A percentile compares a stretch with the other conserved stretches of the same genome.
These are phyloP conservation scores for Huntiella omanensis DNA, from an alignment of 2,329 filamentous ascomycete species.

Conservation along the genomic window DNA sequence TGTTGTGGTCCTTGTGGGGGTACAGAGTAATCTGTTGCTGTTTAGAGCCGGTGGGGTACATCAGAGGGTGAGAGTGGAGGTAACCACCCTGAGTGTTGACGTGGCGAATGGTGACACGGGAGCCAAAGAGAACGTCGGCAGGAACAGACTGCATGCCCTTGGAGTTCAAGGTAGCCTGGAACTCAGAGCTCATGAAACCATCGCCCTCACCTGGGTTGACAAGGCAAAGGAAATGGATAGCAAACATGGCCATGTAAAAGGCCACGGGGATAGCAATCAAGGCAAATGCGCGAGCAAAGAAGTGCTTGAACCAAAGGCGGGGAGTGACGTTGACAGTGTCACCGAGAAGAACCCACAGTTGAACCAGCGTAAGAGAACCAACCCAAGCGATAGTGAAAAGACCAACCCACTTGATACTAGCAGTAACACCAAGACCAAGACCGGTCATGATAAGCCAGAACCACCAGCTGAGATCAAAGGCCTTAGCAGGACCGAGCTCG, in stretches of 20 bases:
- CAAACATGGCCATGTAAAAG: slow-evolving; percentile 96
- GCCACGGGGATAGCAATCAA: slow-evolving; percentile 71
- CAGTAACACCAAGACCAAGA: slow-evolving; percentile 70
- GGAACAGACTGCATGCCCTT: slow-evolving; percentile 94
- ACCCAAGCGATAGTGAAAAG: slow-evolving; percentile 98
- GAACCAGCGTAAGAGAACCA: slow-evolving; percentile 69
- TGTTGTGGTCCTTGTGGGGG: slow-evolving; percentile 98
- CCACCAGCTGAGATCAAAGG: slow-evolving; percentile 88
- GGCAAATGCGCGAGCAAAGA: slow-evolving; percentile 78
- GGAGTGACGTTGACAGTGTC: slow-evolving; percentile 73
- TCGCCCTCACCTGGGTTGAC: slow-evolving; percentile 92
- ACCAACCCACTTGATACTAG: slow-evolving; percentile 97
- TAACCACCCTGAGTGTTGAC: slow-evolving; percentile 97
- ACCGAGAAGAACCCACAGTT: slow-evolving; percentile 88
- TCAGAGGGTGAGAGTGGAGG: slow-evolving; percentile 86
- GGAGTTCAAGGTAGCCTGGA: slow-evolving; percentile 90
- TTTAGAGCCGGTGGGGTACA: slow-evolving; percentile 95
- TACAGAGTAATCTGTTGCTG: slow-evolving; percentile 98
- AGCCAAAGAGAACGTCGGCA: slow-evolving; percentile 79
- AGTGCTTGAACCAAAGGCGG: slow-evolving; percentile 80
- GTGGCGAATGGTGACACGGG: slow-evolving; percentile 70
- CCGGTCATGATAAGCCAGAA: slow-evolving; percentile 87
- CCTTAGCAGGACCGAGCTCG: slow-evolving; percentile 72
- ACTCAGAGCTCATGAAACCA: slow-evolving; percentile 98
- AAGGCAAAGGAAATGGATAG: slow-evolving; percentile 84